These are phyloP conservation scores for Aegilops longissima DNA, from an alignment of 176 grass and related monocot genomes.

Conservation along the genomic window DNA sequence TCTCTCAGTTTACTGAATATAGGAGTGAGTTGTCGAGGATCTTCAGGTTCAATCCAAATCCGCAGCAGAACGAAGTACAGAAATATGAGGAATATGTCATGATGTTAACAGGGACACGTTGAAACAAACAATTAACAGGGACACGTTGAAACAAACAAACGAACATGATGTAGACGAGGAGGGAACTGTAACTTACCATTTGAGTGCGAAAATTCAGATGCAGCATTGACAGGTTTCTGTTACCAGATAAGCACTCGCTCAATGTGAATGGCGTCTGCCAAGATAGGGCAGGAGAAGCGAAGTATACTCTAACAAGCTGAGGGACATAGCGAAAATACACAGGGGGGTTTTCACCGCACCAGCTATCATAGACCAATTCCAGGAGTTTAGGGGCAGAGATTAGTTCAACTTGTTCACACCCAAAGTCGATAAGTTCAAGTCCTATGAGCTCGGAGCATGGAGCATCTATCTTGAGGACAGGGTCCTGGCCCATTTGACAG, in stretches of 20 bases:
- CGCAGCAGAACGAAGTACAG: background rate
- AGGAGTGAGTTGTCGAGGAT: no score
- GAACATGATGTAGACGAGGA: background rate
- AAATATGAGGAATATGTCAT: background rate
- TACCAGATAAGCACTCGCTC: background rate
- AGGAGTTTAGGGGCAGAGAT: conserved; percentile 3
- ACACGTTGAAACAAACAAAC: no score
- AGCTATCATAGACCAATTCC: background rate
- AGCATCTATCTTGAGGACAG: background rate
- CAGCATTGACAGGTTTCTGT: background rate
- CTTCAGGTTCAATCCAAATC: background rate
- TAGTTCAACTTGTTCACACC: background rate
- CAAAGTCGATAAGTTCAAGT: background rate
- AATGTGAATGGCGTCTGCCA: background rate
- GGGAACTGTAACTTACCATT: background rate
- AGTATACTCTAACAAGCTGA: background rate
- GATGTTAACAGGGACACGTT: background rate
- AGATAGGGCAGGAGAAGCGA: background rate
- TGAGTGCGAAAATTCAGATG: background rate
- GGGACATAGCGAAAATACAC: background rate
- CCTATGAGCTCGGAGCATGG: background rate
- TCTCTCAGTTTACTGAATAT: no score
- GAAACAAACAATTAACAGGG: background rate
- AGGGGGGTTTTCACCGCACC: background rate
- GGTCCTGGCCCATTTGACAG: background rate